These are phyloP conservation scores for Eragrostis curvula DNA, from an alignment of 176 grass and related monocot species.

Conservation along the genomic window DNA sequence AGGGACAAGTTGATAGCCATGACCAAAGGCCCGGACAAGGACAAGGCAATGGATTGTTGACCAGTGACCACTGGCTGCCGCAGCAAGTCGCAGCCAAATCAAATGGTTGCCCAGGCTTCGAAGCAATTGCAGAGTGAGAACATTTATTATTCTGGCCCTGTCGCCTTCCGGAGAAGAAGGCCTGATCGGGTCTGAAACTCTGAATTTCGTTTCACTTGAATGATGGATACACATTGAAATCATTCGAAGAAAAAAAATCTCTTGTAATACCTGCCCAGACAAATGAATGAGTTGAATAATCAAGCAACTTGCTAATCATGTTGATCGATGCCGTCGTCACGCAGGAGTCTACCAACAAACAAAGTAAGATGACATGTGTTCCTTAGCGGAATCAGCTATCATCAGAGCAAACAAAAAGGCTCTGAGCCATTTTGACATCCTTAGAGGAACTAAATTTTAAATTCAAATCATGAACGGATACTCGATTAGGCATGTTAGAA, in stretches of 20 bases:
- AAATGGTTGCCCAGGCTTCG: not conserved
- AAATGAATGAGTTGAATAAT: not conserved
- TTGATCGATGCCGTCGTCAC: not conserved
- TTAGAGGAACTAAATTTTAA: too few species aligned
- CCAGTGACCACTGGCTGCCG: not conserved
- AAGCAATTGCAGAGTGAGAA: not conserved
- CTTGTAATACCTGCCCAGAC: conserved; percentile 18
- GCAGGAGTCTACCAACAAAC: not conserved
- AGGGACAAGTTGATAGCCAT: not conserved
- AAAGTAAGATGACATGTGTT: not conserved
- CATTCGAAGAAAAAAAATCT: not conserved
- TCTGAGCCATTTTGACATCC: not conserved
- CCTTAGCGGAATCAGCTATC: not conserved
- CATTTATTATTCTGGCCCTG: not conserved
- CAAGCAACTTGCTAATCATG: not conserved
- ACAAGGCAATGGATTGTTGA: not conserved
- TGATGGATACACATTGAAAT: not conserved
- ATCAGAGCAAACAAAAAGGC: not conserved
- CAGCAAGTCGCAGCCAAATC: not conserved
- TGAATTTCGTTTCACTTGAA: not conserved
- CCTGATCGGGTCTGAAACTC: not conserved
- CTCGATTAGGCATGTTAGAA: too few species aligned
- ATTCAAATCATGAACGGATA: too few species aligned
- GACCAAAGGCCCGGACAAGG: not conserved
- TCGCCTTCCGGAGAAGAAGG: not conserved